A percentile compares a stretch with the other conserved stretches of the same genome.
phyloP scores from a whole-genome alignment of 805 yeast genomes.

The Jamesozyma jinghongensis region DNA sequence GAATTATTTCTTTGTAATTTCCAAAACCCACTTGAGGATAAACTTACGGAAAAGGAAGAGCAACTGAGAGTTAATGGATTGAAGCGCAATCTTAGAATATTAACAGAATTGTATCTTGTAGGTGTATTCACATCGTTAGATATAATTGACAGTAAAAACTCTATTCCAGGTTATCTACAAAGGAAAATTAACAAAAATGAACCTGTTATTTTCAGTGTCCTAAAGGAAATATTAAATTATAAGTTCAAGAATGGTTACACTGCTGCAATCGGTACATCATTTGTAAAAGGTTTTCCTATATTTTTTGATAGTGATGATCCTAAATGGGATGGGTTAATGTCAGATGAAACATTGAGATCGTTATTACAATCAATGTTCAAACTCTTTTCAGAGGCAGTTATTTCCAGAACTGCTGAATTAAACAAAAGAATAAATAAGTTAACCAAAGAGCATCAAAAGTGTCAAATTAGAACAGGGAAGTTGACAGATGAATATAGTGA shows the following conservation, averaged over 20 bases:
- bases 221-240: conserved; percentile 39
- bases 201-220: conserved; percentile 35
- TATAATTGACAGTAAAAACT: conserved; percentile 33
- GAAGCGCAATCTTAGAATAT: conserved; percentile 39
- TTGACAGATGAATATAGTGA: conserved; percentile 33
- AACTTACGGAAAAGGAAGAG: conserved; percentile 36
- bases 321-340: conserved; percentile 20
- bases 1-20: conserved; percentile 36
- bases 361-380: conserved; percentile 33
- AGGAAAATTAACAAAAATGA: conserved; percentile 30
- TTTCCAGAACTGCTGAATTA: conserved; percentile 31
- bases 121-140: conserved; percentile 45
- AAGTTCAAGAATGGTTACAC: conserved; percentile 32
- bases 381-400: conserved; percentile 37
- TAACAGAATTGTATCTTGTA: conserved; percentile 49
- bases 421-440: conserved; percentile 32
- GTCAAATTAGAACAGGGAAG: conserved; percentile 61
- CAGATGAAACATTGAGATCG: conserved; percentile 19
- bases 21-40: conserved; percentile 24
- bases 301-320: conserved; percentile 28
- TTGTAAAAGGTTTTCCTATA: conserved; percentile 40
- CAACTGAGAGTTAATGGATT: conserved; percentile 34
- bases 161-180: conserved; percentile 37
- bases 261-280: conserved; percentile 36
- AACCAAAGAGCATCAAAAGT: conserved; percentile 37